A percentile compares a stretch with the other conserved stretches of the same genome.
phyloP scores from a whole-genome alignment of 2,329 filamentous ascomycete species.

The Ascochyta fabae region DNA sequence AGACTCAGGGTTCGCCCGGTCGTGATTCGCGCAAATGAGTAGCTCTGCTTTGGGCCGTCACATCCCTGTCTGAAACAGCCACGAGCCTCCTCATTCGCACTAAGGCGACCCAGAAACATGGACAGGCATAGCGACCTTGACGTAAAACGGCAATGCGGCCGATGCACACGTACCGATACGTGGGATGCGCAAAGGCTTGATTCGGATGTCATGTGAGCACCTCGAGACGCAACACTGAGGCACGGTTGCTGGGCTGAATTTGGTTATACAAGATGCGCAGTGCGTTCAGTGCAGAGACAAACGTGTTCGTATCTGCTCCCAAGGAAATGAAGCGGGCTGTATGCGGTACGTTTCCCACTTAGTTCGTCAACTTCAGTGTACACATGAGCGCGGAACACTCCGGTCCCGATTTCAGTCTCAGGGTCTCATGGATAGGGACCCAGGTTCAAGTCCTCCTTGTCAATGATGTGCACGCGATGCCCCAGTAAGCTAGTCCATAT shows the following conservation, averaged over 20 bases:
- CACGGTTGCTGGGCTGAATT: neutral
- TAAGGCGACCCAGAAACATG: constrained; percentile 19
- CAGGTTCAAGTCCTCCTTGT: neutral
- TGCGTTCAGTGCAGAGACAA: neutral
- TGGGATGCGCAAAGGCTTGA: constrained; percentile 10
- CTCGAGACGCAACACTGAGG: constrained; percentile 6
- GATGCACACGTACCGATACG: constrained; percentile 26
- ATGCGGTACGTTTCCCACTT: neutral
- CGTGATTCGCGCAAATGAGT: constrained; percentile 2
- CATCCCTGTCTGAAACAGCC: constrained; percentile 15
- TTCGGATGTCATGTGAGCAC: constrained; percentile 17
- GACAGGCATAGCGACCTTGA: constrained; percentile 15
- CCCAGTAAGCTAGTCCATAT: no score
- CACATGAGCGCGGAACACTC: neutral
- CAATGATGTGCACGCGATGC: neutral
- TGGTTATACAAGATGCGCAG: neutral
- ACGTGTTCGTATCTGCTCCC: neutral
- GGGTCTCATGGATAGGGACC: neutral
- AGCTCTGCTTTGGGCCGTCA: neutral
- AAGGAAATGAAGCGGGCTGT: constrained; percentile 1
- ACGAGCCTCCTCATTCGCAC: constrained; percentile 3
- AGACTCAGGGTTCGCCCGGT: constrained; percentile 3
- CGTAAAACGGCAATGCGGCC: constrained; percentile 19
- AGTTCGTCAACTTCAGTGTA: neutral
- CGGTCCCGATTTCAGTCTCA: neutral